Evolutionary conservation across 1,284 basidiomycete genomes (phyloP), one percentile per base, ranked within the genome.

Genomic region (Tetrapyrgos nigripes): DNA sequence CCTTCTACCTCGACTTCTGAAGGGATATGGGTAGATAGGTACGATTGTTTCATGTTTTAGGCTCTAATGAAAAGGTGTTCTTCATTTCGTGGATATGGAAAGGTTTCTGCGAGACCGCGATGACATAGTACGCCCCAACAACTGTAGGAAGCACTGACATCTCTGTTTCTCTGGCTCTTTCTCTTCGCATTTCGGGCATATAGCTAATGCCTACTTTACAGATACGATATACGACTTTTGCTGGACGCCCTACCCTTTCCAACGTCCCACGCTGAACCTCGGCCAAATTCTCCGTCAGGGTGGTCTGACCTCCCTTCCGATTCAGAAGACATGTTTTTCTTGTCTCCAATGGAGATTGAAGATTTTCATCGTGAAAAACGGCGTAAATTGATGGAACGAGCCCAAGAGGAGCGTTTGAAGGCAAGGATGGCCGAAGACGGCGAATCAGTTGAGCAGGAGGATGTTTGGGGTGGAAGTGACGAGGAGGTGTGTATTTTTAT

Each of bases 251-350:
- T 0, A 80, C 79, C 4, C 35, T 58, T 8, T 33, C 61, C 60
- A 40, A 31, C 6, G 19, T 21, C 21, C 11, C 13, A 29, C 50
- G 13, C 44, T 21, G 48, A 57, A n/a, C 44, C 61, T 14, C 24
- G 50, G 23, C 67, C 73, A 8, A 65, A 62, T 13, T 87, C 86
- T 0, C 84, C 87, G 5, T 76, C 79, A 2, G 91, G 89, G 28
- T 94, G 91, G 88, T 89, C 89, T 0, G 89, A 92, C 67, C 79
- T 94, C 0, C 88, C 93, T 3, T 94, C 92, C 0, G 93, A 95
- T 67, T 70, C 83, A 1, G 93, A 94, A 74, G 92, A 94, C 63
- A 88, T 83, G 0, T 95, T 93, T 72, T 90, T 91, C 73, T 81
- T 94, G 60, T 81, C 85, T 0, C 81, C 83, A 0, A 77, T 81